Evolutionary conservation across 2,329 filamentous ascomycete species (phyloP), one percentile per base, ranked within the genome.

Genomic region (Sphaceloma murrayae): DNA sequence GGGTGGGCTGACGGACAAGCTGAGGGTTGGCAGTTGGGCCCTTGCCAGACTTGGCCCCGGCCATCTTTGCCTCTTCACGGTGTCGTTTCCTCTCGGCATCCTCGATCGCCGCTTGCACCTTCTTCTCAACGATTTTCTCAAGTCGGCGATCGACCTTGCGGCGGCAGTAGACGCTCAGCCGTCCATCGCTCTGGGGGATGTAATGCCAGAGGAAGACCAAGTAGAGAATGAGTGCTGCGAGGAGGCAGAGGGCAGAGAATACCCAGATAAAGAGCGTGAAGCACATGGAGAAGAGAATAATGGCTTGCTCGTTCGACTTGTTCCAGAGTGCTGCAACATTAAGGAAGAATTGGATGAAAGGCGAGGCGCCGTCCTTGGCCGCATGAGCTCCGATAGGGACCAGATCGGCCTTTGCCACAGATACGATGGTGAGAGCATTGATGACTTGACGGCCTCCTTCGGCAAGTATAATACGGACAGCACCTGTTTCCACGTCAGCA

Each of bases 221-320:
- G 63, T 94, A 96, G 48, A 94, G 78, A 1, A 93, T 55, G 16
- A 79, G 67, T 0, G 85, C 86, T 7, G 84, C 58, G n/a, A 89
- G 66, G 40, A 96, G 70, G 46, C 68, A 72, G 44, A 96, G 59
- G 4, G 83, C 75, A 0, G 83, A 82, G 54, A 96, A 79, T 10
- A 87, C 72, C 89, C 89, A 96, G 53, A 96, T 77, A 45, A 95
- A 61, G 16, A 94, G 62, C 3, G 89, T 95, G 65, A 94, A 96
- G 51, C 87, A 67, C 91, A 96, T 96, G 62, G 85, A 81, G 29
- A 80, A 84, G 42, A 96, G 71, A 53, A 95, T 83, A 48, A 91
- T 66, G 1, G 84, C 85, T 62, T 94, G 85, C 51, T 80, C 77
- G 49, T 77, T 79, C 60, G 93, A 81, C 24, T 80, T 68, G 11